A percentile compares a stretch with the other conserved stretches of the same genome.
Evolutionary conservation across 2,329 filamentous ascomycete genomes (phyloP).

Genomic region (Fusarium marasasianum): DNA sequence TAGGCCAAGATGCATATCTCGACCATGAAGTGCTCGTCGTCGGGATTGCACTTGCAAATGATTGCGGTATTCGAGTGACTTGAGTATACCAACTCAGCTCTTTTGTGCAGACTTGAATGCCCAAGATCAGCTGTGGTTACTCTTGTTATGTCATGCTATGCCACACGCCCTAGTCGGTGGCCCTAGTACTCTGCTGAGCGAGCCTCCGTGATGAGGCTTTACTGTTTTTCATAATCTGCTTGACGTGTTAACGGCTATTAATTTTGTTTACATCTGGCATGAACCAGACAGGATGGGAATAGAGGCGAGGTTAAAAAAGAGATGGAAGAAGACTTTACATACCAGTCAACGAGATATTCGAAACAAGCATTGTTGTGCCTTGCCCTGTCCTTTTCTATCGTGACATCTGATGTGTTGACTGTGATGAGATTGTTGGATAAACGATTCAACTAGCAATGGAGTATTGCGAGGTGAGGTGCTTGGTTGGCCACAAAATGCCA

Average conservation of each 20-base stretch:
- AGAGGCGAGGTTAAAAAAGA: conserved; percentile 37
- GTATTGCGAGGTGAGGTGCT: not conserved
- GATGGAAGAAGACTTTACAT: conserved; percentile 27
- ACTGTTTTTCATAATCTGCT: conserved; percentile 39
- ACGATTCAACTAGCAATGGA: not conserved
- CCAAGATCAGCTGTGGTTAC: not conserved
- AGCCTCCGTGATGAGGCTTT: conserved; percentile 24
- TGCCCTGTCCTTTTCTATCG: not conserved
- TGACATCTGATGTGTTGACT: not conserved
- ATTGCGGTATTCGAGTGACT: conserved; percentile 29
- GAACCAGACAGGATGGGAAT: conserved; percentile 26
- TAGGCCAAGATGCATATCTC: conserved; percentile 10
- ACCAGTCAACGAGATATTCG: conserved; percentile 29
- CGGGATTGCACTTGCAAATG: conserved; percentile 31
- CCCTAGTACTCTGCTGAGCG: conserved; percentile 36
- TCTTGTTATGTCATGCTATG: conserved; percentile 19
- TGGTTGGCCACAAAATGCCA: not conserved
- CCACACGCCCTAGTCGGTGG: conserved; percentile 30
- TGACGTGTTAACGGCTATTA: conserved; percentile 44
- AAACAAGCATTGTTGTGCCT: conserved; percentile 2
- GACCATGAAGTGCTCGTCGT: conserved; percentile 36
- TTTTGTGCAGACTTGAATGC: conserved; percentile 20
- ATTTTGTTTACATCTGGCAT: conserved; percentile 34
- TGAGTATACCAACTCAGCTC: conserved; percentile 1
- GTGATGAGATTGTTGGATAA: not conserved